Conservation (phyloP, 805 yeast species). For the Cyberlindnera bimundalis region DNA sequence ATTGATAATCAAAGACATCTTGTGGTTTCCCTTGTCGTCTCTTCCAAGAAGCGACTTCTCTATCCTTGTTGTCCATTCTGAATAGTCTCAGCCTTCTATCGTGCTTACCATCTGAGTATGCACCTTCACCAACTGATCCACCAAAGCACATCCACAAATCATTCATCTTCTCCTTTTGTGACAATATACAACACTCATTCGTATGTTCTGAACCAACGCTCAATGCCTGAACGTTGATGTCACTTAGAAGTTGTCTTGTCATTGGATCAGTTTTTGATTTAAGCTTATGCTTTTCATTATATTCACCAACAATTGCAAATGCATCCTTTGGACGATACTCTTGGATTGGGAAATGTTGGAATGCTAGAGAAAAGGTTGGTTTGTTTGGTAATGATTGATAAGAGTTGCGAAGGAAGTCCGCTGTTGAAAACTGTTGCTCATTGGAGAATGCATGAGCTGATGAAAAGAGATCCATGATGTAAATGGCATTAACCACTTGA, state of each 20-base stretch:
- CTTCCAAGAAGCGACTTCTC: constrained; percentile 57
- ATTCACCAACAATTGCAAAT: constrained; percentile 39
- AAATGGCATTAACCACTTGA: constrained; percentile 37
- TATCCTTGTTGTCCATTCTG: constrained; percentile 41
- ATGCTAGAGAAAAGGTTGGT: constrained; percentile 47
- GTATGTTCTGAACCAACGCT: constrained; percentile 71
- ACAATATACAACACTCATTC: constrained; percentile 58
- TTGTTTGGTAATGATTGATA: constrained; percentile 23
- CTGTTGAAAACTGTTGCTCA: constrained; percentile 17
- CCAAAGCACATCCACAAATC: constrained; percentile 64
- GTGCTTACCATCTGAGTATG: constrained; percentile 50
- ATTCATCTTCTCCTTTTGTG: constrained; percentile 18
- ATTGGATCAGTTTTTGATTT: constrained; percentile 34
- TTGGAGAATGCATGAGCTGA: constrained; percentile 27
- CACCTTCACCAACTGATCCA: constrained; percentile 64
- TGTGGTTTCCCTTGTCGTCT: constrained; percentile 45
- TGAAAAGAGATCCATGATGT: constrained; percentile 53
- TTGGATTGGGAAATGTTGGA: constrained; percentile 64
- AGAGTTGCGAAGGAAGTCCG: constrained; percentile 32
- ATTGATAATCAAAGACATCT: constrained; percentile 42
- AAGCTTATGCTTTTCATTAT: constrained; percentile 36
- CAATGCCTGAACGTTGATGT: constrained; percentile 47
- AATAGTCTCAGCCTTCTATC: constrained; percentile 50
- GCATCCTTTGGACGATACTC: constrained; percentile 44
- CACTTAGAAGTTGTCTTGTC: constrained; percentile 41